phyloP scores from a whole-genome alignment of 2,329 filamentous ascomycete genomes.

The Zopfia rhizophila region DNA sequence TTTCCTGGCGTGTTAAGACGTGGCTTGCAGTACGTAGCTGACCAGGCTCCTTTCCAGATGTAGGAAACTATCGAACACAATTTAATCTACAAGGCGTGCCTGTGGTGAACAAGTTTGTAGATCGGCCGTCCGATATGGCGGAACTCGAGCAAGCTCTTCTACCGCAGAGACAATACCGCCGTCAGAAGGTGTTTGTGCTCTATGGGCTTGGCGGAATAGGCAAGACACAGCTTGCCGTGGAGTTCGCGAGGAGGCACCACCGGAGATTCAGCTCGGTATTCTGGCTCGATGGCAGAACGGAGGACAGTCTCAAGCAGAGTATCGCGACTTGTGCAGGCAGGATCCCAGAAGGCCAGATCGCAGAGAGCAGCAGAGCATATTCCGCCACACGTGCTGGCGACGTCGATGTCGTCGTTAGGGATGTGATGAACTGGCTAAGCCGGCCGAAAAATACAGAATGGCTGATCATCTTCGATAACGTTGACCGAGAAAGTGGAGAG shows the following conservation, averaged over 20 bases:
- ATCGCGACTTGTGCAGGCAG: conserved; percentile 10
- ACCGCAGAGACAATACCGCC: conserved; percentile 32
- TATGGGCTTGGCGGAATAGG: conserved; percentile 28
- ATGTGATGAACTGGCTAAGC: conserved; percentile 53
- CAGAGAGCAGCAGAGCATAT: conserved; percentile 22
- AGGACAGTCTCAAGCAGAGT: conserved; percentile 20
- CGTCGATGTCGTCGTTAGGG: conserved; percentile 34
- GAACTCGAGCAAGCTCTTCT: conserved; percentile 22
- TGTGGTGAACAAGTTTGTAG: conserved; percentile 25
- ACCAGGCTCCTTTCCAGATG: conserved; percentile 1
- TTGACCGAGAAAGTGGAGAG: conserved; percentile 46
- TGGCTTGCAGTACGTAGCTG: no score
- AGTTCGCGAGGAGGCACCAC: conserved; percentile 14
- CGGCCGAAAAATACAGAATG: conserved; percentile 46
- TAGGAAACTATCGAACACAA: conserved; percentile 24
- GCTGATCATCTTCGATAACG: conserved; percentile 53
- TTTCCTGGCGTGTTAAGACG: no score
- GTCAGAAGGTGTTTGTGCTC: conserved; percentile 36
- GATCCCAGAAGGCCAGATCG: conserved; percentile 30
- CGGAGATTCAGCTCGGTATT: conserved; percentile 18
- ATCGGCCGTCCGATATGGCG: conserved; percentile 19
- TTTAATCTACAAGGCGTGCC: conserved; percentile 36
- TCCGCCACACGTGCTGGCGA: conserved; percentile 3
- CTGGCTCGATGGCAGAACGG: conserved; percentile 25
- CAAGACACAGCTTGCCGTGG: conserved; percentile 29